Base-by-base conservation (phyloP, 441 rosid genomes). In the Raphanus hybrid region DNA sequence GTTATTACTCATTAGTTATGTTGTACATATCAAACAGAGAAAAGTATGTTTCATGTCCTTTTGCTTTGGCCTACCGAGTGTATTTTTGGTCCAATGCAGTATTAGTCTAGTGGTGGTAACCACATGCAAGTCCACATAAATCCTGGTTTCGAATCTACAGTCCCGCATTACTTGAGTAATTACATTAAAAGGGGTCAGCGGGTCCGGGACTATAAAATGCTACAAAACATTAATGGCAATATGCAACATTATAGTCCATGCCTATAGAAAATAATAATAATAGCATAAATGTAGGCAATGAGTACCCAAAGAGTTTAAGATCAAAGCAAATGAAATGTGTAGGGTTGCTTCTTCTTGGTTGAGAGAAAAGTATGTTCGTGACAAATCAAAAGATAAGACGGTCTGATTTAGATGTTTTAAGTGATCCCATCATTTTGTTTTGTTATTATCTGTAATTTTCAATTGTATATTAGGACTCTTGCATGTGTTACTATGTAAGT, bases 231-330 rank as follows among this genome's bases (percentile, higher is more conserved):
- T 54, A 67, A 69, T 10, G 35, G 57, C 75, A 77, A 67, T 77
- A 79, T 78, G 81, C 71, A 79, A 79, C 71, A 4, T 37, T 29
- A 29, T 74, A 81, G 80, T 72, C 69, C 67, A 72, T 59, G 75
- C 72, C 75, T 77, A 81, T 69, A 66, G 60, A 80, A 75, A 70
- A 76, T 73, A 79, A 79, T 79, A 72, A 75, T 79, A 79, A 43
- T 77, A 72, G 78, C 75, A 57, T 63, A 79, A 75, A 70, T 65
- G 75, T 72, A 70, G 76, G 86, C 80, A 84, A 84, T 80, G 79
- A 82, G 80, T 79, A 69, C 71, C 43, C 73, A 55, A 67, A 35
- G 82, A 34, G 77, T 61, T 72, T 66, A 41, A 67, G 79, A 76
- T 82, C 60, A 75, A 77, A 76, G 79, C 73, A 73, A 80, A 70